These are phyloP conservation scores for Crithidia bombi DNA, from an alignment of 208 protist genomes.

Conservation along the genomic window DNA sequence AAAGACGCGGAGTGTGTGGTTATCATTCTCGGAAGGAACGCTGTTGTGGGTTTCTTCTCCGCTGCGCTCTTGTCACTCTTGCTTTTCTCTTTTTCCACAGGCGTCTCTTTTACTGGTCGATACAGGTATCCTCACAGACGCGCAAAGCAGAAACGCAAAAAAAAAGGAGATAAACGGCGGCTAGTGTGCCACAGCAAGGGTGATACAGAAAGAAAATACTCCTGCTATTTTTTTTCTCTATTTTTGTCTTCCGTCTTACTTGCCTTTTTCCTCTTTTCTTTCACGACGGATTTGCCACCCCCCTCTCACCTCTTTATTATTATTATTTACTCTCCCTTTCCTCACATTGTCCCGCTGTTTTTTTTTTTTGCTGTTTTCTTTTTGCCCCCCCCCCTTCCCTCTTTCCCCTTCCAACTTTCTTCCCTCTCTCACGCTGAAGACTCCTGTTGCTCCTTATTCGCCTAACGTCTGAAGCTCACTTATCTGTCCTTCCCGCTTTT, in stretches of 20 bases:
- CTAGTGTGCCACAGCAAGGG: not conserved
- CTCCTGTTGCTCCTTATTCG: too few species aligned
- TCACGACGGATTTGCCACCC: not conserved
- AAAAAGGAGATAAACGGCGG: not conserved
- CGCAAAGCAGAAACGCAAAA: not conserved
- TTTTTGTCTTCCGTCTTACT: slow-evolving; percentile 19
- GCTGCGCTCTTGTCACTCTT: too few species aligned
- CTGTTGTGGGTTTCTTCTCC: too few species aligned
- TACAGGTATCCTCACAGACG: not conserved
- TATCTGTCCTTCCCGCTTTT: too few species aligned
- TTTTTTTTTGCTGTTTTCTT: not conserved
- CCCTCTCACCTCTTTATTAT: not conserved
- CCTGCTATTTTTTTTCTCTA: slow-evolving; percentile 10
- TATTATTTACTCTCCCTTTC: too few species aligned
- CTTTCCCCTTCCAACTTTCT: too few species aligned
- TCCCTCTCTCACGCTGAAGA: too few species aligned
- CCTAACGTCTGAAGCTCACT: too few species aligned
- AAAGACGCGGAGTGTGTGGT: too few species aligned
- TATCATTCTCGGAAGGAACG: too few species aligned
- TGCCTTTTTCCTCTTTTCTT: slow-evolving; percentile 8
- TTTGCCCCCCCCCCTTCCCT: too few species aligned
- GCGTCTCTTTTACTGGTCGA: not conserved
- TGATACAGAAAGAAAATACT: not conserved
- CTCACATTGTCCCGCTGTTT: not conserved
- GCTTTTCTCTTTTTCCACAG: not conserved